A percentile compares a stretch with the other conserved stretches of the same genome.
phyloP scores from a whole-genome alignment of 208 protist genomes.

The Leishmania guyanensis region DNA sequence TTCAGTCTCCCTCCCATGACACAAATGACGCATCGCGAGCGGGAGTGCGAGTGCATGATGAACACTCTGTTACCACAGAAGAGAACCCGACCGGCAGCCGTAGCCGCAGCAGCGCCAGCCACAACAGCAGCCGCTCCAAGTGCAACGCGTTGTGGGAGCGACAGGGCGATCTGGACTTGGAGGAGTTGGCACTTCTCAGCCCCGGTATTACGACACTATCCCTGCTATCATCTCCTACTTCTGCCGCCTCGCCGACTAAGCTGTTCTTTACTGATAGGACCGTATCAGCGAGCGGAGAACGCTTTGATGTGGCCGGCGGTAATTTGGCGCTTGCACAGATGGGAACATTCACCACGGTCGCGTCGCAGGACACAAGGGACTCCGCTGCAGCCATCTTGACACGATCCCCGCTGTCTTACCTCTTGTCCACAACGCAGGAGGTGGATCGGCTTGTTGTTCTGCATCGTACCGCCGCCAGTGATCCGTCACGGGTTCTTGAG shows the following conservation, averaged over 20 bases:
- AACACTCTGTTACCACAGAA: neutral
- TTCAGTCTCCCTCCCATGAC: neutral
- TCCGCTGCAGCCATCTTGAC: neutral
- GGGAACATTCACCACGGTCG: neutral
- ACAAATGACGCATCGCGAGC: neutral
- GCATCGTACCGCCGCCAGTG: neutral
- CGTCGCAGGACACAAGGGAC: too few species aligned
- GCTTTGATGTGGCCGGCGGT: neutral
- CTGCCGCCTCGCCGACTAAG: neutral
- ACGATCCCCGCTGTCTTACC: constrained; percentile 12
- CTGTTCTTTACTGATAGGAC: neutral
- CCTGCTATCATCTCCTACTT: neutral
- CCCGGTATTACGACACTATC: neutral
- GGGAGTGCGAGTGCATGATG: neutral
- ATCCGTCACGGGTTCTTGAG: too few species aligned
- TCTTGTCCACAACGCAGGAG: constrained; percentile 30
- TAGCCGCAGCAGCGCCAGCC: neutral
- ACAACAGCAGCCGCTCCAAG: neutral
- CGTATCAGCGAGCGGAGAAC: neutral
- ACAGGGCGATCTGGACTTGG: constrained; percentile 26
- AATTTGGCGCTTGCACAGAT: neutral
- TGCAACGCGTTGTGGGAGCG: constrained; percentile 24
- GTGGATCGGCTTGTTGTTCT: constrained; percentile 37
- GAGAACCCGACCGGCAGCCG: neutral
- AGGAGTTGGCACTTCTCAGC: constrained; percentile 16